Percentiles rank a stretch among this genome's conserved stretches.
Evolutionary conservation across 2,329 filamentous ascomycete genomes (phyloP).

Genomic region (Aureobasidium mangrovei): DNA sequence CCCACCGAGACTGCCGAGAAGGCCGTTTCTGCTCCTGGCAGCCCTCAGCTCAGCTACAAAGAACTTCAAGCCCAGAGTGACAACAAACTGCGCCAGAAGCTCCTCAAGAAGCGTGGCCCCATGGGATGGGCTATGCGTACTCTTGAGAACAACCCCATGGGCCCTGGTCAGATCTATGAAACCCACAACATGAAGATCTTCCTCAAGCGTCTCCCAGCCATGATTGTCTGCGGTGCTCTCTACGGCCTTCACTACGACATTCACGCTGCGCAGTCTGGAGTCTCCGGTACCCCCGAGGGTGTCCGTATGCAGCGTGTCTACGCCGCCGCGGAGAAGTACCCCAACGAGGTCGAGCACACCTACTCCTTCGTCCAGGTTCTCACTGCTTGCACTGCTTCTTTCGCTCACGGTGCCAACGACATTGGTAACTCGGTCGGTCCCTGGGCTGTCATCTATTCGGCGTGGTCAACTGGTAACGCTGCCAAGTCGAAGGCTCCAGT

Average conservation of each 20-base stretch:
- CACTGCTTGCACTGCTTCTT: conserved; percentile 61
- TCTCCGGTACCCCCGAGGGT: conserved; percentile 64
- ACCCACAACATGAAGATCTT: conserved; percentile 57
- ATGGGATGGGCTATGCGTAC: conserved; percentile 78
- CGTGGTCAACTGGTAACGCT: conserved; percentile 44
- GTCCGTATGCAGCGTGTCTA: conserved; percentile 55
- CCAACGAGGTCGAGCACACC: conserved; percentile 53
- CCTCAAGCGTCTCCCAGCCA: conserved; percentile 59
- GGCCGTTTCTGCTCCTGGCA: not conserved
- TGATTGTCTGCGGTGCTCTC: conserved; percentile 52
- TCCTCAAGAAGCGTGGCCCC: conserved; percentile 54
- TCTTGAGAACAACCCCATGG: conserved; percentile 65
- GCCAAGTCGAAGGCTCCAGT: conserved; percentile 55
- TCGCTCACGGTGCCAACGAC: conserved; percentile 62
- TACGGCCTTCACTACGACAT: conserved; percentile 80
- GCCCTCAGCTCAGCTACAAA: not conserved
- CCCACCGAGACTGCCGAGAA: not conserved
- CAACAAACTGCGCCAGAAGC: conserved; percentile 44
- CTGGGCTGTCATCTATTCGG: conserved; percentile 53
- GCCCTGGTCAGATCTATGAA: conserved; percentile 66
- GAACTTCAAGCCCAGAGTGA: not conserved
- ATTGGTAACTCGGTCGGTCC: conserved; percentile 56
- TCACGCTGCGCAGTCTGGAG: conserved; percentile 63
- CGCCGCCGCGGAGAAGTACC: conserved; percentile 49
- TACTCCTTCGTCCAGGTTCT: conserved; percentile 44